A percentile compares a stretch with the other conserved stretches of the same genome.
These are phyloP conservation scores for Mycena belliarum DNA, from an alignment of 768 basidiomycete genomes.

Conservation along the genomic window DNA sequence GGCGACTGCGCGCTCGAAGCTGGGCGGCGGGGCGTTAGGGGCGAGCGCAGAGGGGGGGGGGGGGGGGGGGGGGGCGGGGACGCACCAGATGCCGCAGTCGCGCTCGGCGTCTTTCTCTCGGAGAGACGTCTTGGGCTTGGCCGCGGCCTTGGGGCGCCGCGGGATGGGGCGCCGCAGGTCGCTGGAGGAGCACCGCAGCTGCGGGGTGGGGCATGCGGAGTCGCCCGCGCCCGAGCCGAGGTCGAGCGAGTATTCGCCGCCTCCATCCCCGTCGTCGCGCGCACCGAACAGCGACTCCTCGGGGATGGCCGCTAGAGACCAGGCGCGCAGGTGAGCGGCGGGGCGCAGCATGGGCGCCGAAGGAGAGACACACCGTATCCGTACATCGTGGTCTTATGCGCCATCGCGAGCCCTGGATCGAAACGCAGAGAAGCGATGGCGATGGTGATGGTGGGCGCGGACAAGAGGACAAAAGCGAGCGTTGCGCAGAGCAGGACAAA, in stretches of 20 bases:
- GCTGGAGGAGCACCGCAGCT: neutral
- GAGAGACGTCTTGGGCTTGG: too few species aligned
- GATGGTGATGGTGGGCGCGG: too few species aligned
- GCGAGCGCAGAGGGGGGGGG: neutral
- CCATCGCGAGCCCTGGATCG: neutral
- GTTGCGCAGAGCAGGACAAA: too few species aligned
- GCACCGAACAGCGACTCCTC: neutral
- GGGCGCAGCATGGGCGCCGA: neutral
- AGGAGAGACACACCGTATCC: neutral
- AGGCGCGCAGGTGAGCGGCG: neutral
- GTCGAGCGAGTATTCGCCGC: neutral
- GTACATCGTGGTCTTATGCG: neutral
- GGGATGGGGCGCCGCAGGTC: neutral
- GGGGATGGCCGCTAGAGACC: neutral
- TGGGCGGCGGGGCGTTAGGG: neutral
- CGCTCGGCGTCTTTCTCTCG: neutral
- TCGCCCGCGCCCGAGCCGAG: neutral
- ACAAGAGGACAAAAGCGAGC: too few species aligned
- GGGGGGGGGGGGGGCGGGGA: neutral
- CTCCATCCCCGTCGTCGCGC: neutral
- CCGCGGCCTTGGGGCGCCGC: neutral
- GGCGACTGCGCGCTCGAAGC: conserved; percentile 1
- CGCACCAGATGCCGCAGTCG: neutral
- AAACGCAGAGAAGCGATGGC: too few species aligned
- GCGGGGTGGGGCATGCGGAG: neutral